Conservation (phyloP, 2,329 filamentous ascomycete genomes). For the Penicillium frequentans region DNA sequence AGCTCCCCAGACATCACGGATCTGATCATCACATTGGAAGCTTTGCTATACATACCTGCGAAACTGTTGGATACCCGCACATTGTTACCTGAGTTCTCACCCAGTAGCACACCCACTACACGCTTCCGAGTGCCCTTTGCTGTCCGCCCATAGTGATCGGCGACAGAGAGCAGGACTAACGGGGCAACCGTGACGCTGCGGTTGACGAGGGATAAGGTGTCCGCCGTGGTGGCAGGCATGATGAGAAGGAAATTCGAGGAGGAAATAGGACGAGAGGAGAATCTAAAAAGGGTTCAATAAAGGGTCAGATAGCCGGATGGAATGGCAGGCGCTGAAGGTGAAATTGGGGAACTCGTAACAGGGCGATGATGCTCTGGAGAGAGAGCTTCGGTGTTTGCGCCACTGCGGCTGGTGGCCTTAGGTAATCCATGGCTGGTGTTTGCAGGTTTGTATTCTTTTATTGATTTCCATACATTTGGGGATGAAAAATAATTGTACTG, state of each 20-base stretch:
- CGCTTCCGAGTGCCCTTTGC: conserved; percentile 84
- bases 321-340: neutral
- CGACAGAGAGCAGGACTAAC: conserved; percentile 93
- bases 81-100: conserved; percentile 93
- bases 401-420: conserved; percentile 19
- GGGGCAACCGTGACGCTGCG: conserved; percentile 96
- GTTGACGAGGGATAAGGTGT: conserved; percentile 91
- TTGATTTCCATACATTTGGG: neutral
- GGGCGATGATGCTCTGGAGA: conserved; percentile 22
- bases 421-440: conserved; percentile 5
- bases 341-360: conserved; percentile 7
- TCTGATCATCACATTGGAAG: conserved; percentile 1
- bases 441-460: neutral
- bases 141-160: conserved; percentile 96
- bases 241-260: conserved; percentile 32
- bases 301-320: neutral
- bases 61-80: conserved; percentile 99
- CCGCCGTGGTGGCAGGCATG: conserved; percentile 96
- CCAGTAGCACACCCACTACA: conserved; percentile 90
- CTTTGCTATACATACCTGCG: conserved; percentile 64
- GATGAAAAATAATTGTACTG: neutral
- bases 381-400: conserved; percentile 20
- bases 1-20: neutral
- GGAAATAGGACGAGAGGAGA: neutral
- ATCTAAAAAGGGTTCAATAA: neutral